Evolutionary conservation across 306 rosid genomes (phyloP).

Genomic region (Cucumis cinereus): DNA sequence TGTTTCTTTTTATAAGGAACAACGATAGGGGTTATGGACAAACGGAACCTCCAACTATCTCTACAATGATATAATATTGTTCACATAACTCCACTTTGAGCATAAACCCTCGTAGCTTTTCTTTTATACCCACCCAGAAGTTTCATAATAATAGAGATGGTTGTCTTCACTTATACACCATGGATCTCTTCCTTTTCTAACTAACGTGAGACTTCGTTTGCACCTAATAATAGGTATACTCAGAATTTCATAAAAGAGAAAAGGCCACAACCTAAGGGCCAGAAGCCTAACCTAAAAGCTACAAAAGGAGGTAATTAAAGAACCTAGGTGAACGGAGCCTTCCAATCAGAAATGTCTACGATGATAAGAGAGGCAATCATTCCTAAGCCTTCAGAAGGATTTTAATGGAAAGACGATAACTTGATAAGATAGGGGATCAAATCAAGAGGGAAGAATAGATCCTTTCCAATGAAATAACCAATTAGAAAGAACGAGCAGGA

Average conservation of each 20-base stretch:
- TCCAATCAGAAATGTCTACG: not conserved
- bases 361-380: not conserved
- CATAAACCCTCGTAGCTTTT: too few relatives aligned
- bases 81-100: too few relatives aligned
- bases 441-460: not conserved
- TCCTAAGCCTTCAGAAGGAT: not conserved
- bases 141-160: too few relatives aligned
- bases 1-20: not conserved
- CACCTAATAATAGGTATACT: not conserved
- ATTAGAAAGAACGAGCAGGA: not conserved
- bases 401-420: not conserved
- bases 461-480: not conserved
- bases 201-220: too few relatives aligned
- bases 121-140: too few relatives aligned
- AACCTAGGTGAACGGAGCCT: not conserved
- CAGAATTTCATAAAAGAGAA: not conserved
- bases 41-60: too few relatives aligned
- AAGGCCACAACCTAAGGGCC: not conserved
- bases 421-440: not conserved
- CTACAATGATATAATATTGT: too few relatives aligned
- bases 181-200: too few relatives aligned
- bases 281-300: not conserved
- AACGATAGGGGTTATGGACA: too few relatives aligned
- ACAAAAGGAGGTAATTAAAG: not conserved
- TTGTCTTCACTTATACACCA: too few relatives aligned